phyloP scores from a whole-genome alignment of 176 grass and related monocot species.

The Coix lacrymajobi region DNA sequence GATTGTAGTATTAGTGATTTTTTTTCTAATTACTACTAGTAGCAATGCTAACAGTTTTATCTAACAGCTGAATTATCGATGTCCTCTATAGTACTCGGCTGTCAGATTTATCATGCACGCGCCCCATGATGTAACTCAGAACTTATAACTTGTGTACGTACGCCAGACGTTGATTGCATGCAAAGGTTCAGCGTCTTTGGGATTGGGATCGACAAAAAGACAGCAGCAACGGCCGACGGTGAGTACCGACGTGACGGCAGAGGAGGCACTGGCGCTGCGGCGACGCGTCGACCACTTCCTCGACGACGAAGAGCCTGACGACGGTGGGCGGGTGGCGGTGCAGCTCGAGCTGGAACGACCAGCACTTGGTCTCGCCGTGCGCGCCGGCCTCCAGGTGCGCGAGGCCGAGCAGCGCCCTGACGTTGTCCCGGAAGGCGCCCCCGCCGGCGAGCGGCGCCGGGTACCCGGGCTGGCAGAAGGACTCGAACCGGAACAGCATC shows the following conservation, averaged over 20 bases:
- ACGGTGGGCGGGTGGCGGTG: conserved; percentile 57
- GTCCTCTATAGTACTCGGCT: too few relatives aligned
- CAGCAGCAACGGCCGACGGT: not conserved
- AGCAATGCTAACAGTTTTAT: not conserved
- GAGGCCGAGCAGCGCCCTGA: conserved; percentile 52
- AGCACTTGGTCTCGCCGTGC: conserved; percentile 57
- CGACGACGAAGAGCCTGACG: conserved; percentile 63
- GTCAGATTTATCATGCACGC: not conserved
- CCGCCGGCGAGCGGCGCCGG: conserved; percentile 52
- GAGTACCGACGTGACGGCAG: conserved; percentile 65
- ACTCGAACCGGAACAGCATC: conserved; percentile 65
- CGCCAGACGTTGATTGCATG: not conserved
- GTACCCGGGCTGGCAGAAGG: conserved; percentile 73
- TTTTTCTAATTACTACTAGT: not conserved
- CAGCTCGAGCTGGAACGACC: conserved; percentile 82
- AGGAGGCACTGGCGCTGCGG: conserved; percentile 44
- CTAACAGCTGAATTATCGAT: too few relatives aligned
- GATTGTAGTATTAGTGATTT: not conserved
- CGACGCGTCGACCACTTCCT: conserved; percentile 70
- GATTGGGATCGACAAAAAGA: not conserved
- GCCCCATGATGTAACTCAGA: not conserved
- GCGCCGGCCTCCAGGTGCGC: conserved; percentile 55
- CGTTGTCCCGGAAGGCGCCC: conserved; percentile 65
- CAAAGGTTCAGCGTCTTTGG: not conserved
- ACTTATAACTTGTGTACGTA: not conserved